Evolutionary conservation across 2,329 filamentous ascomycete genomes (phyloP), one percentile per base, ranked within the genome.

Genomic region (Claviceps africana): DNA sequence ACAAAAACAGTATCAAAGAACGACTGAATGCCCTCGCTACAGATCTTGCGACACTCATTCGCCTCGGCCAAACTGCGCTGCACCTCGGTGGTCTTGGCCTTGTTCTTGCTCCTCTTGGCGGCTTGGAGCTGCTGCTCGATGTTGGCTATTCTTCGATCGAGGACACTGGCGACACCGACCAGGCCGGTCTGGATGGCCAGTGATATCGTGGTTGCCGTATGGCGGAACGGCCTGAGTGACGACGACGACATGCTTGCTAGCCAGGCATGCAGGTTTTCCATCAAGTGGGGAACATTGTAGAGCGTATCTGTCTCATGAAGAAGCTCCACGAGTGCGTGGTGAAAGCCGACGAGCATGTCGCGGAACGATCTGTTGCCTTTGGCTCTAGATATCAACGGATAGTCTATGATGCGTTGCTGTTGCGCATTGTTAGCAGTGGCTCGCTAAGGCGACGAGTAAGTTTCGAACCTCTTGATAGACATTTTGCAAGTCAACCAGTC

Each of bases 1-100:
- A 96, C 85, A 64, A 95, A 98, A 47, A 97, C 83, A 2, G 87
- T 86, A 59, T 95, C 86, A 63, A 97, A 95, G 60, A 89, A 88
- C 58, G 94, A 88, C 58, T 84, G 84, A 53, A 97, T 82, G 54
- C 83, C 76, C 31, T 78, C 77, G 57, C 87, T 83, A 51, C 88
- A 79, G 13, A 77, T 72, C 54, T 87, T 82, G 35, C 87, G 77
- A 62, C 82, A 83, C 55, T 80, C 72, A 56, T 83, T 82, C 37
- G 83, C 82, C 57, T 89, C 80, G 44, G 84, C 76, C 40, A 91
- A 75, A 52, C 81, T 85, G 43, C 79, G 75, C 62, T 94, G 81
- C 25, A 93, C 81, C 13, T 85, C 82, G 48, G 81, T 76, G 22
- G 89, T 76, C 58, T 88, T 83, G 37, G 79, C 79, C 69, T 94